Base-by-base conservation (phyloP, 345 rosid genomes). In the Hirschfeldia incana region DNA sequence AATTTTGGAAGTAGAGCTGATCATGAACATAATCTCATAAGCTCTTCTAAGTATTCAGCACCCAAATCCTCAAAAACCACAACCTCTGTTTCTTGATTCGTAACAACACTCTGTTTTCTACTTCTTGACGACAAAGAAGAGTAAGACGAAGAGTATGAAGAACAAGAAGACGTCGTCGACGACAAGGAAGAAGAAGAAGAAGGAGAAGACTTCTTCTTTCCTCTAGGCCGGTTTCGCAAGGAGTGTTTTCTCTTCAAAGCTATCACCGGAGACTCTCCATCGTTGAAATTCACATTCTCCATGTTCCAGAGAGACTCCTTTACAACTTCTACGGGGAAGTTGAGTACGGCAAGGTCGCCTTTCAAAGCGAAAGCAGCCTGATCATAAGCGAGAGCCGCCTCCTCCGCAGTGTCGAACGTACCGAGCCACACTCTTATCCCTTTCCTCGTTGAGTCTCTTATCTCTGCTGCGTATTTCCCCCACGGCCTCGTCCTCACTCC, bases 401-500 rank as follows among this genome's bases (percentile, higher is more conserved):
- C 92, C 80, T 91, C 94, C 0, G 88, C 90, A 0, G 84, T 87
- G 44, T 88, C 89, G 21, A 90, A 92, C 2, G 97, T 92, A 17
- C 97, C 94, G 0, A 92, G 86, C 97, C 97, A 92, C 8, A 92
- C 94, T 74, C 97, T 74, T 5, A 80, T 79, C 2, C 94, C 94
- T 27, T 88, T 83, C 61, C 88, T 83, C 0, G 90, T 85, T 0
- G 94, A 88, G 61, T 91, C 94, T 65, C 97, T 84, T 26, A 91
- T 89, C 86, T 91, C 97, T 0, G 97, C 94, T 1, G 94, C 97
- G 11, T 42, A 89, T 70, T 88, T 88, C 39, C 97, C 94, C 94
- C 97, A 90, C 1, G 94, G 97, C 76, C 97, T 55, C 78, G 66
- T 85, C 79, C 97, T 81, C 1, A 90, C 94, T n/a, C 94, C 94